Evolutionary conservation across 192 early-diverging fungal genomes (phyloP).

Genomic region (Globomyces pollinis-pini): DNA sequence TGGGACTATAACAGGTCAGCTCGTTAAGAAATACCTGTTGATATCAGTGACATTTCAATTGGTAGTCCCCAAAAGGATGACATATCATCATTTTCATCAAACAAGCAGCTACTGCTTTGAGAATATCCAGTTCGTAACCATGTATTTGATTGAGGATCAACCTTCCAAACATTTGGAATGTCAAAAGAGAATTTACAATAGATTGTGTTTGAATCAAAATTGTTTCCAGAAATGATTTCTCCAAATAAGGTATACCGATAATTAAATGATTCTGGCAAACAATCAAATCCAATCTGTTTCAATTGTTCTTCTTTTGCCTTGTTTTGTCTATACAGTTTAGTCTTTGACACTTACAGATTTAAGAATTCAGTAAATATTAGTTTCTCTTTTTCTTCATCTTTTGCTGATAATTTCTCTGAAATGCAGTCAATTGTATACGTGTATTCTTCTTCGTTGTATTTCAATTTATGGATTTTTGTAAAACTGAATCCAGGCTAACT

Average conservation of each 20-base stretch:
- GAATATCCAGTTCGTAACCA: not conserved
- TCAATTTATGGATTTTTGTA: not conserved
- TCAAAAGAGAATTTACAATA: not conserved
- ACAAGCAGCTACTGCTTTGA: not conserved
- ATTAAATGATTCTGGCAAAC: no score
- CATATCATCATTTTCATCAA: not conserved
- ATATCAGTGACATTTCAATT: slow-evolving; percentile 7
- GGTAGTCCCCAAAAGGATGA: not conserved
- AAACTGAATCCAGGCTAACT: slow-evolving; percentile 8
- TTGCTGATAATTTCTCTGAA: not conserved
- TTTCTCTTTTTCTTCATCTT: slow-evolving; percentile 8
- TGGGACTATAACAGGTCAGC: not conserved
- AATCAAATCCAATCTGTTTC: not conserved
- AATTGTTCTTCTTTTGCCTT: not conserved
- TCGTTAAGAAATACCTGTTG: not conserved
- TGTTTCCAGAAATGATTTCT: not conserved
- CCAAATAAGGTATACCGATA: no score
- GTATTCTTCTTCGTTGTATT: not conserved
- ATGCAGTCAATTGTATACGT: not conserved
- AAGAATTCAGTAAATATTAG: slow-evolving; percentile 5
- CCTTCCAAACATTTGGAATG: not conserved
- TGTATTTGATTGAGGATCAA: not conserved
- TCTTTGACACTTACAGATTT: not conserved
- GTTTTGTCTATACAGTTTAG: not conserved
- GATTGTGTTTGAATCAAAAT: not conserved